Percentiles rank a stretch among this genome's conserved stretches.
Conservation (phyloP, 768 basidiomycete genomes). For the Podaxis sp. region DNA sequence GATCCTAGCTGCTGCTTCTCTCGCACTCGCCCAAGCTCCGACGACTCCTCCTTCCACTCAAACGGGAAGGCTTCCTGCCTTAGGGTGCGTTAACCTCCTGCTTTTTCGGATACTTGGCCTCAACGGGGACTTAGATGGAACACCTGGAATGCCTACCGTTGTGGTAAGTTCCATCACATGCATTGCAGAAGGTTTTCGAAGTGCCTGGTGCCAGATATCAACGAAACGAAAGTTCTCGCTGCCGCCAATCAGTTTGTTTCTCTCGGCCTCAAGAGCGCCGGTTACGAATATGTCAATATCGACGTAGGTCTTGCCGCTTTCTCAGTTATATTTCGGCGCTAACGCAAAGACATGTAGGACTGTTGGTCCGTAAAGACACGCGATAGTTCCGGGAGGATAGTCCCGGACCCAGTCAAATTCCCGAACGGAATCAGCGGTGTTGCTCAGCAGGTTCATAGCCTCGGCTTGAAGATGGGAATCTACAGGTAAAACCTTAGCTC, state of each 20-base stretch:
- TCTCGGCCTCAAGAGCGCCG: slow-evolving; percentile 44
- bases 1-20: slow-evolving; percentile 3
- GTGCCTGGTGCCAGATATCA: slow-evolving; percentile 33
- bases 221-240: slow-evolving; percentile 40
- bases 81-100: slow-evolving; percentile 31
- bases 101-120: not conserved
- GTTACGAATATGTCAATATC: slow-evolving; percentile 52
- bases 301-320: slow-evolving; percentile 32
- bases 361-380: slow-evolving; percentile 45
- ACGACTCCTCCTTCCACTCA: slow-evolving; percentile 37
- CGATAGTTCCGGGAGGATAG: slow-evolving; percentile 38
- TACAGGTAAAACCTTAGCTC: slow-evolving; percentile 34
- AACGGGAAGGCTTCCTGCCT: slow-evolving; percentile 44
- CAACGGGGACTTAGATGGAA: slow-evolving; percentile 41
- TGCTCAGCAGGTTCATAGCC: slow-evolving; percentile 40
- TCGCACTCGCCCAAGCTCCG: slow-evolving; percentile 28
- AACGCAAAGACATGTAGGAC: slow-evolving; percentile 30
- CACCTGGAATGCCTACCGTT: slow-evolving; percentile 49
- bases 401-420: slow-evolving; percentile 52
- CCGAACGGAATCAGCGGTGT: slow-evolving; percentile 48
- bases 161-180: slow-evolving; percentile 17
- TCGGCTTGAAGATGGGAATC: slow-evolving; percentile 51
- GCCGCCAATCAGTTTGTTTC: slow-evolving; percentile 46
- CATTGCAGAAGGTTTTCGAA: not conserved
- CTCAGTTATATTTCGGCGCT: not conserved